These are phyloP conservation scores for Alternaria gaisen DNA, from an alignment of 2,329 filamentous ascomycete species.

Conservation along the genomic window DNA sequence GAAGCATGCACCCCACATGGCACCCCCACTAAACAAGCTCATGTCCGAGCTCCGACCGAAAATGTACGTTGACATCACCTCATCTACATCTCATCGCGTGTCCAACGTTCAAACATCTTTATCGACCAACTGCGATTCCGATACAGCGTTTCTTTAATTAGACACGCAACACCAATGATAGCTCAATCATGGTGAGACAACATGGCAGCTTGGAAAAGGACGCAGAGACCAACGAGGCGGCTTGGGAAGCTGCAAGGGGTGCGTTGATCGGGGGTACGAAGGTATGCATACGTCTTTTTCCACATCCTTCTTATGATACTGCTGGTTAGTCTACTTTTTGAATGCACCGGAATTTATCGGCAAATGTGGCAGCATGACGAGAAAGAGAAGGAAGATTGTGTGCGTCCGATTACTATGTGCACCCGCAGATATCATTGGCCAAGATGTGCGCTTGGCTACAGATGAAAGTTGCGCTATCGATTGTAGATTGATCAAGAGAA, in stretches of 20 bases:
- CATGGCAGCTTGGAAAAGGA: slow-evolving; percentile 67
- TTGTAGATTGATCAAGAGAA: no score
- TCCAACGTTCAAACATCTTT: neutral
- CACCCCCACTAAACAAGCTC: slow-evolving; percentile 7
- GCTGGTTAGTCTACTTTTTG: no score
- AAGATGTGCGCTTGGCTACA: no score
- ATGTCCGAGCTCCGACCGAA: slow-evolving; percentile 8
- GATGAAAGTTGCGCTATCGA: neutral
- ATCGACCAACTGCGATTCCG: neutral
- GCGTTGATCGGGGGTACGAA: slow-evolving; percentile 73
- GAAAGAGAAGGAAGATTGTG: neutral
- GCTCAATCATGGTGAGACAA: slow-evolving; percentile 51
- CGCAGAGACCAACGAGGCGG: slow-evolving; percentile 73
- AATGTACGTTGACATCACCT: slow-evolving; percentile 8
- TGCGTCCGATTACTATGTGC: neutral
- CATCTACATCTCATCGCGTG: neutral
- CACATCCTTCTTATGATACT: neutral
- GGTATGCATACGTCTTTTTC: slow-evolving; percentile 49
- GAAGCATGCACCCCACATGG: neutral
- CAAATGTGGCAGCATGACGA: neutral
- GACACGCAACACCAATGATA: neutral
- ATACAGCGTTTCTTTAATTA: neutral
- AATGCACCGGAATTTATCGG: neutral
- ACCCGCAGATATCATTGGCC: neutral
- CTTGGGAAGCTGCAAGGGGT: slow-evolving; percentile 75